phyloP scores from a whole-genome alignment of 2,329 filamentous ascomycete species.

The Fusarium siculi region DNA sequence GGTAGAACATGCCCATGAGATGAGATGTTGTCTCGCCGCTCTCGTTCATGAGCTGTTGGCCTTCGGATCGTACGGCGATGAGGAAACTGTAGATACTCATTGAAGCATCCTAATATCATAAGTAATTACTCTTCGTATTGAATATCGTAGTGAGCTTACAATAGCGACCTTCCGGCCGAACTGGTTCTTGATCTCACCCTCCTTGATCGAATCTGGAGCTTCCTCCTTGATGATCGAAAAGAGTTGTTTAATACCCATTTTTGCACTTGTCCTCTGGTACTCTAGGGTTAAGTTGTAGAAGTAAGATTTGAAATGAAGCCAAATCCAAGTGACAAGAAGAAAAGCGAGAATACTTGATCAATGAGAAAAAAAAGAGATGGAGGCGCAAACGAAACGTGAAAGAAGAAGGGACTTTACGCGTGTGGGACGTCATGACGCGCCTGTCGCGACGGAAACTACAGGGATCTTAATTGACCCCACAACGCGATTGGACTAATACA shows the following conservation, averaged over 20 bases:
- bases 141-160: constrained; percentile 65
- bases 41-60: constrained; percentile 95
- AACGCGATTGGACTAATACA: constrained; percentile 8
- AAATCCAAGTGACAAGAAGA: background rate
- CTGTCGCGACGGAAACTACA: constrained; percentile 40
- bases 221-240: constrained; percentile 89
- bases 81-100: constrained; percentile 99
- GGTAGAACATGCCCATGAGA: constrained; percentile 99
- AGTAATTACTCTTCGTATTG: background rate
- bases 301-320: background rate
- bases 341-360: background rate
- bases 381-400: constrained; percentile 22
- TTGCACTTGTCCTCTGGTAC: constrained; percentile 37
- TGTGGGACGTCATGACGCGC: constrained; percentile 46
- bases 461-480: constrained; percentile 49
- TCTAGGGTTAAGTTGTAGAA: background rate
- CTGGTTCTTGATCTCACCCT: constrained; percentile 98
- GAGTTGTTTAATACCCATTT: constrained; percentile 76
- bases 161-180: constrained; percentile 99
- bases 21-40: constrained; percentile 97
- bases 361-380: constrained; percentile 7
- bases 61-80: constrained; percentile 95
- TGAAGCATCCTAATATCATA: constrained; percentile 64
- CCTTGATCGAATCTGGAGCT: constrained; percentile 94
- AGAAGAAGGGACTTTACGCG: constrained; percentile 38